Percentiles rank a stretch among this genome's conserved stretches.
phyloP scores from a whole-genome alignment of 2,329 filamentous ascomycete species.

The Teratosphaeria gauchensis region DNA sequence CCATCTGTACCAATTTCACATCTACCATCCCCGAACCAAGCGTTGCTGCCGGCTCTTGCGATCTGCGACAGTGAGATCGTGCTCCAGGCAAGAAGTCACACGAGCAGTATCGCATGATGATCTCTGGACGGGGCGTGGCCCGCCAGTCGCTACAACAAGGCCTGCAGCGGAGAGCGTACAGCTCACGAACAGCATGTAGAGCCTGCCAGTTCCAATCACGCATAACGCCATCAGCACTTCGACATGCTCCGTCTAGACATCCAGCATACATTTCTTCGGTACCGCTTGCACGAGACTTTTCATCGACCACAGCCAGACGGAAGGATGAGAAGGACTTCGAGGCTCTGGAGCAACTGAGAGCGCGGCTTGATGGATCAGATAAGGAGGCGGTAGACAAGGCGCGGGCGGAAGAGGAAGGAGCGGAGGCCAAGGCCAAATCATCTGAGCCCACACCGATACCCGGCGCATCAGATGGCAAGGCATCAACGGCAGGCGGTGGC shows the following conservation, averaged over 20 bases:
- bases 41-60: background rate
- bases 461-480: conserved; percentile 48
- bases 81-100: background rate
- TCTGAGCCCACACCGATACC: conserved; percentile 43
- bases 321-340: conserved; percentile 42
- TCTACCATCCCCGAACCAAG: background rate
- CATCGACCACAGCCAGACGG: conserved; percentile 36
- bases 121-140: background rate
- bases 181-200: background rate
- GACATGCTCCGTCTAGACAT: background rate
- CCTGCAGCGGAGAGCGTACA: background rate
- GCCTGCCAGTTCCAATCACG: background rate
- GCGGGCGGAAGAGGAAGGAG: conserved; percentile 12
- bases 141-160: background rate
- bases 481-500: conserved; percentile 48
- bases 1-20: background rate
- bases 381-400: conserved; percentile 31
- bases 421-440: conserved; percentile 38
- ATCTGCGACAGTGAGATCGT: background rate
- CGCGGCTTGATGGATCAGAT: background rate
- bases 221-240: background rate
- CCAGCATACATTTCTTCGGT: background rate
- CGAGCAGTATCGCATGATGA: background rate
- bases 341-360: conserved; percentile 11
- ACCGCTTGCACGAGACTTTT: conserved; percentile 24